These are phyloP conservation scores for Pyrenochaeta sp. DNA, from an alignment of 2,329 filamentous ascomycete species.

Conservation along the genomic window DNA sequence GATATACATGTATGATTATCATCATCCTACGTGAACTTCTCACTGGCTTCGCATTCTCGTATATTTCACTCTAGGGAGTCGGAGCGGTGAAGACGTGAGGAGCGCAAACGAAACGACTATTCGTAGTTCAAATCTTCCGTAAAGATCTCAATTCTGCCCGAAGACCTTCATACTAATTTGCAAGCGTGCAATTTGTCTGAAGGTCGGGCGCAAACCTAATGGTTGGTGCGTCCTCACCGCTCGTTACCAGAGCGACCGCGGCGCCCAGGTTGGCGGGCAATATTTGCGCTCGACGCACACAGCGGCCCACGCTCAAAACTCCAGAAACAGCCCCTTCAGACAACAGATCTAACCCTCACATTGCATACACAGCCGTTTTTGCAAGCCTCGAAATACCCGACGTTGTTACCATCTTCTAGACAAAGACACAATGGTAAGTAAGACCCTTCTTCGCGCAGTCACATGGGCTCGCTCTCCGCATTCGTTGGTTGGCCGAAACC, in stretches of 20 bases:
- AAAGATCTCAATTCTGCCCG: not conserved
- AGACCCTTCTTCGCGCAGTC: slow-evolving; percentile 8
- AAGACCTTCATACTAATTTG: not conserved
- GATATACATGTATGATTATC: not conserved
- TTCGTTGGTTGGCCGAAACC: slow-evolving; percentile 18
- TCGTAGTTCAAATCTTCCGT: not conserved
- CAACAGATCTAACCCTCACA: slow-evolving; percentile 20
- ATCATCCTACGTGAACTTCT: not conserved
- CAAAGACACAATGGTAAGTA: slow-evolving; percentile 33
- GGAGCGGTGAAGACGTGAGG: not conserved
- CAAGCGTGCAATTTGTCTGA: not conserved
- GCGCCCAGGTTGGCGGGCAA: slow-evolving; percentile 21
- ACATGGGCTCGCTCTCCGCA: slow-evolving; percentile 12
- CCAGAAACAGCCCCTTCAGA: slow-evolving; percentile 20
- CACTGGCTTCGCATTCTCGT: no score
- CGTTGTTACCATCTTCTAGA: slow-evolving; percentile 5
- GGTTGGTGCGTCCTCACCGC: not conserved
- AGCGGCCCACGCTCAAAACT: slow-evolving; percentile 28
- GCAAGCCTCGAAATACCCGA: slow-evolving; percentile 8
- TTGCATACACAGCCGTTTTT: slow-evolving; percentile 15
- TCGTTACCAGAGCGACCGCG: slow-evolving; percentile 6
- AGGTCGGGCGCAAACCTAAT: not conserved
- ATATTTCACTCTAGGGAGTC: not conserved
- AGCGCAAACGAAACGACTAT: not conserved
- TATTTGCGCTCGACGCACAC: slow-evolving; percentile 36